Evolutionary conservation across 768 basidiomycete genomes (phyloP).

Genomic region (Mycena galopus): DNA sequence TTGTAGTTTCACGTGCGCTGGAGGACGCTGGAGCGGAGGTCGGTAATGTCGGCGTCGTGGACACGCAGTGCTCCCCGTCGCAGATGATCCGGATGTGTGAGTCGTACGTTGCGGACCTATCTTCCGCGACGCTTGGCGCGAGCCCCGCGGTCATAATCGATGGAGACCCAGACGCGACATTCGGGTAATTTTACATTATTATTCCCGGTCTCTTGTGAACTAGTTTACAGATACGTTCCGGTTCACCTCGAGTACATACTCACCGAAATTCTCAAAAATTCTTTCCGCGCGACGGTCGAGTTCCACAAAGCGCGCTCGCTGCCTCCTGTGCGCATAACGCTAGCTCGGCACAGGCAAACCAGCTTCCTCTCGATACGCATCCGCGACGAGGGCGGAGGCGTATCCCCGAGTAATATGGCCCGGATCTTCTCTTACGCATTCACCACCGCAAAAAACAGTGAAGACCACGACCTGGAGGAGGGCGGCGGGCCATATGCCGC

Average conservation of each 20-base stretch:
- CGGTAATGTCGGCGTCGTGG: slow-evolving; percentile 78
- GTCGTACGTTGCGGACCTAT: slow-evolving; percentile 87
- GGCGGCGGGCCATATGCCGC: slow-evolving; percentile 84
- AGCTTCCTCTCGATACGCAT: slow-evolving; percentile 82
- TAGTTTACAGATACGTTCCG: slow-evolving; percentile 76
- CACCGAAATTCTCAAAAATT: slow-evolving; percentile 92
- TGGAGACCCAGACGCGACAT: slow-evolving; percentile 77
- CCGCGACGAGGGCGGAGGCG: slow-evolving; percentile 90
- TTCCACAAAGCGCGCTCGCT: slow-evolving; percentile 63
- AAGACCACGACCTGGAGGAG: slow-evolving; percentile 52
- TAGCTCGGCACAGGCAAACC: slow-evolving; percentile 63
- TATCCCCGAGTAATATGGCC: slow-evolving; percentile 78
- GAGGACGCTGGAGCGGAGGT: slow-evolving; percentile 51
- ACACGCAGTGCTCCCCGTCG: slow-evolving; percentile 77
- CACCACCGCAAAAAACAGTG: slow-evolving; percentile 79
- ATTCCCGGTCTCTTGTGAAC: slow-evolving; percentile 1
- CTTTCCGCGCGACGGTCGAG: slow-evolving; percentile 91
- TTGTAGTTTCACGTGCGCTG: slow-evolving; percentile 82
- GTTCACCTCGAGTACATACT: slow-evolving; percentile 93
- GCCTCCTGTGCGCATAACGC: slow-evolving; percentile 78
- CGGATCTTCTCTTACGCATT: slow-evolving; percentile 94
- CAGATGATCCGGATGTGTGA: slow-evolving; percentile 84
- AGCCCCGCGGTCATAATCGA: slow-evolving; percentile 78
- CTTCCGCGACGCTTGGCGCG: slow-evolving; percentile 85
- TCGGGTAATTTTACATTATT: slow-evolving; percentile 71